Evolutionary conservation across 108 stramenopile species (phyloP).

Genomic region (Thalassiosira profunda): DNA sequence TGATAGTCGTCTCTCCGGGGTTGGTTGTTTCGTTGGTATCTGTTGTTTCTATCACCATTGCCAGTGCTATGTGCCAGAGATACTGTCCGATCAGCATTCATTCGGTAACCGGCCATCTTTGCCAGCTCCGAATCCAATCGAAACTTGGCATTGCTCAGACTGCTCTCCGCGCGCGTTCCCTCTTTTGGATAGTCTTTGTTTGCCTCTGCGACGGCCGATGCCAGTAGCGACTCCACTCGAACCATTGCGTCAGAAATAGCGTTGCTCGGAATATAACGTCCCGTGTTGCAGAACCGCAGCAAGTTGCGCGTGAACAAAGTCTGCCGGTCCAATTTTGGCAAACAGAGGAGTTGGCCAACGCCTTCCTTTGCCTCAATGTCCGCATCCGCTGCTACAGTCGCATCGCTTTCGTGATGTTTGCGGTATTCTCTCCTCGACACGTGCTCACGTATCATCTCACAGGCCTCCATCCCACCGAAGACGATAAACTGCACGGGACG

Average conservation of each 20-base stretch:
- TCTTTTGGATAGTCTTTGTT: slow-evolving; percentile 18
- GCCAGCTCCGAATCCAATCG: slow-evolving; percentile 47
- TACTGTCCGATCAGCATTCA: slow-evolving; percentile 55
- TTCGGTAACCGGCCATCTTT: slow-evolving; percentile 47
- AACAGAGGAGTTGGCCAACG: background rate
- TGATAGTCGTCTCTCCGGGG: background rate
- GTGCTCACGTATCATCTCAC: slow-evolving; percentile 42
- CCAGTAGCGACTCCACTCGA: slow-evolving; percentile 50
- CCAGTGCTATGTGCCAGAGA: background rate
- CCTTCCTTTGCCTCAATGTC: background rate
- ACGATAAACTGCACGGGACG: slow-evolving; percentile 79
- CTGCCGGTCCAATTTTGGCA: slow-evolving; percentile 48
- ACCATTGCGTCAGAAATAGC: slow-evolving; percentile 67
- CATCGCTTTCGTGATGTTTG: background rate
- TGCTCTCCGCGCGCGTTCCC: background rate
- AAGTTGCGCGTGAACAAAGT: slow-evolving; percentile 65
- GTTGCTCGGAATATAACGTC: slow-evolving; percentile 68
- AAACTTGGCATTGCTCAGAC: slow-evolving; percentile 41
- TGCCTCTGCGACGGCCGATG: slow-evolving; percentile 31
- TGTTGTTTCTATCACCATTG: background rate
- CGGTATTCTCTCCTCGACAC: slow-evolving; percentile 27
- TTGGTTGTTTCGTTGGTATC: background rate
- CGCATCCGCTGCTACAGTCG: background rate
- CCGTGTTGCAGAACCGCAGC: slow-evolving; percentile 55
- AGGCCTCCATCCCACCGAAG: slow-evolving; percentile 52